A percentile compares a stretch with the other conserved stretches of the same genome.
These are phyloP conservation scores for Penicillium lagena DNA, from an alignment of 495 filamentous ascomycete species.

Conservation along the genomic window DNA sequence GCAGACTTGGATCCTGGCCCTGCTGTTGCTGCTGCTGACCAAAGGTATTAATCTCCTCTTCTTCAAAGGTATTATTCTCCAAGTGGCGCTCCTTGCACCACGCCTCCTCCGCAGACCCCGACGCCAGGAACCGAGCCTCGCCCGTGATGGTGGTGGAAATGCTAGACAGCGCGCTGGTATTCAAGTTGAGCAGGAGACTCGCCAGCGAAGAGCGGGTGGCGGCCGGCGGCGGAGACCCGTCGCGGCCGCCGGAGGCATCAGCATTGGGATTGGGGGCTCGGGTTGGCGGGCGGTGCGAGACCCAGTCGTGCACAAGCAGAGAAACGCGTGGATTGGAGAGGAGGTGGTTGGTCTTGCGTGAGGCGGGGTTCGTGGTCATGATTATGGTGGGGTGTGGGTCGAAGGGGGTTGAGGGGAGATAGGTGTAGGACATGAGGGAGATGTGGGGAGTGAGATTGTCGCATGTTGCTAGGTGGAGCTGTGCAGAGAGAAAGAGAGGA, in stretches of 20 bases:
- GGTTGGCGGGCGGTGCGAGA: conserved; percentile 85
- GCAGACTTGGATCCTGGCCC: conserved; percentile 13
- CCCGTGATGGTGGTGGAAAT: conserved; percentile 94
- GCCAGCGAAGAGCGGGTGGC: conserved; percentile 66
- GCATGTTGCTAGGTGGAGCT: conserved; percentile 95
- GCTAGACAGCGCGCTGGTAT: conserved; percentile 77
- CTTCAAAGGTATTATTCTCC: conserved; percentile 83
- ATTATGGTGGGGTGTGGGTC: conserved; percentile 68
- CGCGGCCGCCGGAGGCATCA: conserved; percentile 35
- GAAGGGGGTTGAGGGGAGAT: conserved; percentile 79
- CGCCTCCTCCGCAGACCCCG: conserved; percentile 68
- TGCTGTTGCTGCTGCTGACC: conserved; percentile 34
- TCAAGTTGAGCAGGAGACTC: conserved; percentile 77
- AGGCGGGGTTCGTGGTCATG: conserved; percentile 88
- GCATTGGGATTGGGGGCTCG: conserved; percentile 39
- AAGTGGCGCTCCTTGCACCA: conserved; percentile 78
- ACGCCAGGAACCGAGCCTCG: conserved; percentile 61
- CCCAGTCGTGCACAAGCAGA: conserved; percentile 97
- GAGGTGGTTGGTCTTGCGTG: conserved; percentile 84
- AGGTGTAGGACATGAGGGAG: conserved; percentile 98
- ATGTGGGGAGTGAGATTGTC: conserved; percentile 80
- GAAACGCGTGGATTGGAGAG: conserved; percentile 83
- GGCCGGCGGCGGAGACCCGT: conserved; percentile 58
- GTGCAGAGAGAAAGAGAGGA: background rate
- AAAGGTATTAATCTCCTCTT: conserved; percentile 38